Conservation (phyloP, 768 basidiomycete genomes). For the Crucibulum laeve region DNA sequence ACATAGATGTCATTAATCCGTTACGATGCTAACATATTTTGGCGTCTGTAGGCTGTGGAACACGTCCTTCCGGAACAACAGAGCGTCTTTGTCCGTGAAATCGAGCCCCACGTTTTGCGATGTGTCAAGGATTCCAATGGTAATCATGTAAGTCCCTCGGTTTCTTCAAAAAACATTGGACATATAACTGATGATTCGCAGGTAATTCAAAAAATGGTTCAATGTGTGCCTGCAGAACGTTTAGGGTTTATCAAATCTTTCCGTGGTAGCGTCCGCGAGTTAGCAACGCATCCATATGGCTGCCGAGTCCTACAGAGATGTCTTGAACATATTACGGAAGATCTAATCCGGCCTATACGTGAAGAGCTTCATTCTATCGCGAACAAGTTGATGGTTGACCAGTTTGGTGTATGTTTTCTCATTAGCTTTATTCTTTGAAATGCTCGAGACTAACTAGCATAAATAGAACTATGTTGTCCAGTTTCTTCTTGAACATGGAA, state of each 20-base stretch:
- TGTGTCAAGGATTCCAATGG: slow-evolving; percentile 91
- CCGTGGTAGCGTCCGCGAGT: slow-evolving; percentile 70
- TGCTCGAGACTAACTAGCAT: neutral
- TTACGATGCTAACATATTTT: slow-evolving; percentile 1
- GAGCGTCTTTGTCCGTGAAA: slow-evolving; percentile 65
- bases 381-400: slow-evolving; percentile 77
- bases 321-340: slow-evolving; percentile 76
- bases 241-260: slow-evolving; percentile 74
- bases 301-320: slow-evolving; percentile 94
- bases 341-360: slow-evolving; percentile 64
- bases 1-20: neutral
- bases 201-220: slow-evolving; percentile 88
- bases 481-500: slow-evolving; percentile 83
- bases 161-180: neutral
- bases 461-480: slow-evolving; percentile 91
- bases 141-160: slow-evolving; percentile 69
- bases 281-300: slow-evolving; percentile 88
- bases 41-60: slow-evolving; percentile 67
- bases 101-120: slow-evolving; percentile 75
- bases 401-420: slow-evolving; percentile 76
- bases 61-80: slow-evolving; percentile 78
- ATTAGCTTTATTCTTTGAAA: neutral
- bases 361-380: slow-evolving; percentile 79
- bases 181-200: slow-evolving; percentile 19
- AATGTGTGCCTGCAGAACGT: slow-evolving; percentile 72